Base-by-base conservation (phyloP, 192 early-diverging fungal genomes). In the Thamnidium elegans region DNA sequence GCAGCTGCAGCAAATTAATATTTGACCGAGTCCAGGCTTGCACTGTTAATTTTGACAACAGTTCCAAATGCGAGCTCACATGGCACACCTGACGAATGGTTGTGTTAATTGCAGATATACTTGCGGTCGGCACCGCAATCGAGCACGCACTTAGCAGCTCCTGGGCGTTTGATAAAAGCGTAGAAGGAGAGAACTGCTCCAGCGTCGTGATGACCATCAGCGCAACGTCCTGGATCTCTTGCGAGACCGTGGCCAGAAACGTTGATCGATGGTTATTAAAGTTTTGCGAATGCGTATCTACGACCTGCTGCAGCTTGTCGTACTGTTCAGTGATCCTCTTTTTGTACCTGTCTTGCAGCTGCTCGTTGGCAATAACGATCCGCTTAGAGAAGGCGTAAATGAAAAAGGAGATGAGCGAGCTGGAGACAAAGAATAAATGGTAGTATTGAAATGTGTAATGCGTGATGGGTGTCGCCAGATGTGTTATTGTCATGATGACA, bases 91-190 rank as follows among this genome's bases (percentile, higher is more conserved):
- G 81, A n/a, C 78, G 75, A 46, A 83, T 74, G 0, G 80, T 76
- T 19, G 81, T 86, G 21, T 81, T 65, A 15, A 86, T 72, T 3
- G 81, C 84, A 8, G 76, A 75, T 10, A 86, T 68, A 10, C 78
- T 81, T 15, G 81, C 70, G 13, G 77, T 83, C 7, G 84, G 84
- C 7, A 83, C 71, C 2, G 80, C 69, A 11, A 83, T 71, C 1
- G 81, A 80, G 55, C 84, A 86, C 17, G 84, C 81, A 23, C 72
- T 76, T 15, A 86, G 61, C 42, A 78, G 71, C 63, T 86, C 84
- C n/a, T 78, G 72, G 6, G 73, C 66, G 13, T 69, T 72, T 21
- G 71, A 66, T 47, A 86, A 63, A 7, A 83, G 61, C 50, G 62
- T 63, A 0, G 61, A 44, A 3, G 84, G 81, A 6, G 81, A 79